Evolutionary conservation across 1,284 basidiomycete genomes (phyloP).

Genomic region (Ceratobasidium sp.): DNA sequence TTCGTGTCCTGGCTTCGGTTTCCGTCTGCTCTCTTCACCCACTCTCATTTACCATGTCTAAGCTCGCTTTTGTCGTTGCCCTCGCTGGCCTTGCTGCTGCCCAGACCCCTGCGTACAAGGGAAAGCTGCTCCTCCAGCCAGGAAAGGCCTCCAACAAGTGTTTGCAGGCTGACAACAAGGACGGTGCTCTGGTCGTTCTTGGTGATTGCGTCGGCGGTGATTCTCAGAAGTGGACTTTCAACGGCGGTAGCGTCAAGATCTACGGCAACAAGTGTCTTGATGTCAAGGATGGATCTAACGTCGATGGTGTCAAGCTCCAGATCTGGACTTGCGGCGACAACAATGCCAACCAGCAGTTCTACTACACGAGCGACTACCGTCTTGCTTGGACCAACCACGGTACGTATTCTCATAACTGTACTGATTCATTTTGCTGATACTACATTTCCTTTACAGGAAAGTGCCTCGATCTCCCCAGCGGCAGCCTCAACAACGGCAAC

Average conservation of each 20-base stretch:
- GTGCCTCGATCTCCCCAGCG: constrained; percentile 25
- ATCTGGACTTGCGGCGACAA: constrained; percentile 58
- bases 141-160: constrained; percentile 17
- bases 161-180: constrained; percentile 29
- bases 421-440: not conserved
- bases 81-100: constrained; percentile 26
- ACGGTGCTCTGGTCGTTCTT: constrained; percentile 20
- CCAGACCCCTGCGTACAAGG: constrained; percentile 16
- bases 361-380: not conserved
- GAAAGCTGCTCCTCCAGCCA: constrained; percentile 14
- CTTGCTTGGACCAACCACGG: constrained; percentile 50
- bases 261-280: constrained; percentile 38
- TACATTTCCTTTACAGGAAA: constrained; percentile 6
- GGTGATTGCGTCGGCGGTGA: constrained; percentile 22
- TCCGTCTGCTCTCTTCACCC: not conserved
- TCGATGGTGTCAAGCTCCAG: constrained; percentile 50
- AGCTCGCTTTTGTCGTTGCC: constrained; percentile 12
- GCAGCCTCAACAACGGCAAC: constrained; percentile 24
- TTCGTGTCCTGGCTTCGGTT: not conserved
- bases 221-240: constrained; percentile 28
- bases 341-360: constrained; percentile 54
- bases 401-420: constrained; percentile 54
- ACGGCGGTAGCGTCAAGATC: constrained; percentile 9
- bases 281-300: constrained; percentile 24
- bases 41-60: constrained; percentile 8